Base-by-base conservation (phyloP, 495 filamentous ascomycete genomes). In the Pseudevernia furfuracea region DNA sequence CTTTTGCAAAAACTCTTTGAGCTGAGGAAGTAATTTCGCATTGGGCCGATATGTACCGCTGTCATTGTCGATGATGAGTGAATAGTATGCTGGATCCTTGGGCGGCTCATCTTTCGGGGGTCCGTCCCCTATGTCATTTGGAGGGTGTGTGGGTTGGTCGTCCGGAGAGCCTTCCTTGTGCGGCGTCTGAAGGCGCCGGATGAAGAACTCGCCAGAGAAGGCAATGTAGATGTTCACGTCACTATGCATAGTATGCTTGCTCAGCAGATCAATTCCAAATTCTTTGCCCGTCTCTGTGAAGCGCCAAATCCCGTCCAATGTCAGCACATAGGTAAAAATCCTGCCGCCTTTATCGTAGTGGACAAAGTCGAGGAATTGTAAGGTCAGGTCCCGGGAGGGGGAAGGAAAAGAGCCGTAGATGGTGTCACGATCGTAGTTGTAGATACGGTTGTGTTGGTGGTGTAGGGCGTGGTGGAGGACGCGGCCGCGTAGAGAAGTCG, bases 201-300 rank as follows among this genome's bases (percentile, higher is more conserved):
- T 80, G 73, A 96, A 95, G 73, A 97, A 97, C 73, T 97, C 93
- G 21, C 93, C 93, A 6, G 87, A 87, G 72, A 87, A 96, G 4
- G 92, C 92, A 64, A 97, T 88, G 72, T 96, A 95, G 25, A 88
- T 87, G 21, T 86, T 87, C 6, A 95, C 91, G 74, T 96, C 86
- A 71, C 88, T 91, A 71, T 97, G 93, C 88, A 97, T 92, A 38
- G 89, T 95, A 73, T 97, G 93, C 72, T 97, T 97, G 69, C 85
- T 89, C 62, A 97, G 75, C 64, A 97, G 74, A 71, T 97, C 92
- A 62, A 97, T 90, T 37, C 92, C 90, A 62, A 97, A 96, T 71
- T 96, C 91, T 65, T 92, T 91, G 11, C 92, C 92, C 0, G 93
- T 97, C 73, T 96, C 92, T 0, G 92, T 96, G 74, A 96, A 97